phyloP scores from a whole-genome alignment of 2,329 filamentous ascomycete species.

The Botrytis medusae region DNA sequence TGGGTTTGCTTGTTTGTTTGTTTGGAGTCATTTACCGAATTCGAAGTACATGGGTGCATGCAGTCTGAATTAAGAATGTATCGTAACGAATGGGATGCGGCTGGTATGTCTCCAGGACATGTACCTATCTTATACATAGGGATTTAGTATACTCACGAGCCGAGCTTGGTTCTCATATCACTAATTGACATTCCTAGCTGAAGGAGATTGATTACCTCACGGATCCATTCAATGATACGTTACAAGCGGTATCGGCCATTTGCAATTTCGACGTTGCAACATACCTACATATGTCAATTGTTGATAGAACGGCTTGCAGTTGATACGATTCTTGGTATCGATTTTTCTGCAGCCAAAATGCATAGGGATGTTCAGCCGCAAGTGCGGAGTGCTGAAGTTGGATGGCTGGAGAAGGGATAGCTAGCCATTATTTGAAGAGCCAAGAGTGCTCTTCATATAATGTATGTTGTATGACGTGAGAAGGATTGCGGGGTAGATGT shows the following conservation, averaged over 20 bases:
- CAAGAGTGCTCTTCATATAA: no score
- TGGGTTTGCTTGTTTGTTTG: neutral
- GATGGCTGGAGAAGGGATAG: neutral
- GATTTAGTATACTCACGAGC: neutral
- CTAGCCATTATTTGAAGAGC: neutral
- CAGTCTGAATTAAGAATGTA: neutral
- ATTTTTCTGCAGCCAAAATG: neutral
- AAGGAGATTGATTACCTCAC: neutral
- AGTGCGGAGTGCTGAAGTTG: neutral
- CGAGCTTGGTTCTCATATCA: neutral
- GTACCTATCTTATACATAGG: neutral
- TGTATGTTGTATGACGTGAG: neutral
- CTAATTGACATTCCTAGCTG: no score
- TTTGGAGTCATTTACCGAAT: neutral
- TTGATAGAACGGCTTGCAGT: neutral
- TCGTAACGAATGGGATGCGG: neutral
- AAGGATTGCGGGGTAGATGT: neutral
- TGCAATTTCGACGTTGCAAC: no score
- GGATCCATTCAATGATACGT: neutral
- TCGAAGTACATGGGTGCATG: neutral
- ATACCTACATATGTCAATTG: no score
- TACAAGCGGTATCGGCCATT: neutral
- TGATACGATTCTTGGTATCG: neutral
- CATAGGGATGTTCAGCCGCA: neutral
- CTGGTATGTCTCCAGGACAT: neutral